Evolutionary conservation across 1,284 basidiomycete genomes (phyloP), one percentile per base, ranked within the genome.

Genomic region (Cryptococcus sp.): DNA sequence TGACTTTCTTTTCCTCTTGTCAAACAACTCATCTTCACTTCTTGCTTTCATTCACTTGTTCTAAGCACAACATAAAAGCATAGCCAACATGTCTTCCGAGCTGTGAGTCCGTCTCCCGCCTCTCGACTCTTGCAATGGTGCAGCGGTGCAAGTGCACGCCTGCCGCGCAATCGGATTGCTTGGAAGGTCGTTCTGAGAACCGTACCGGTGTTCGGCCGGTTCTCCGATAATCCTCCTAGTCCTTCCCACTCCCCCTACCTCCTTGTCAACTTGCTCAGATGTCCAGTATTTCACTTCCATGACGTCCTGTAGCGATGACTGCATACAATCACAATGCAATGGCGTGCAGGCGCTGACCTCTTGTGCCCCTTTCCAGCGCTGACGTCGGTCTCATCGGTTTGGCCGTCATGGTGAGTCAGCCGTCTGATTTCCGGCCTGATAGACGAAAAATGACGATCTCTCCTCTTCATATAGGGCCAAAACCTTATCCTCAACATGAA

Each of bases 401-500:
- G 75, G 93, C 93, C 84, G 93, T 96, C 83, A 96, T 96, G 93
- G 92, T 76, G 53, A 23, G 70, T 69, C 60, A 59, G 59, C 54
- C 42, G 51, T 41, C 40, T 22, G 38, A 11, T 49, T 50, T 27
- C 51, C 45, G 44, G 45, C 56, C 47, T 53, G 51, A 13, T 27
- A 42, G 27, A 23, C 42, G 19, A 39, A 23, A 54, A 31, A 41
- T 38, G n/a, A 20, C 48, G 45, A 16, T 27, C 35, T 50, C 22
- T 52, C 38, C 62, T 50, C 57, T 50, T 45, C 17, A 42, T 42
- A 27, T 70, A 93, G 91, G 91, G 92, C 75, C 92, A 95, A 87
- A 96, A 96, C 81, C 80, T 95, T 74, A 94, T 96, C 79, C 84
- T 96, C 69, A 96, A 96, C 84, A 96, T 96, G 90, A 94, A 94